Base-by-base conservation (phyloP, 805 yeast species). In the Cyberlindnera veronae region DNA sequence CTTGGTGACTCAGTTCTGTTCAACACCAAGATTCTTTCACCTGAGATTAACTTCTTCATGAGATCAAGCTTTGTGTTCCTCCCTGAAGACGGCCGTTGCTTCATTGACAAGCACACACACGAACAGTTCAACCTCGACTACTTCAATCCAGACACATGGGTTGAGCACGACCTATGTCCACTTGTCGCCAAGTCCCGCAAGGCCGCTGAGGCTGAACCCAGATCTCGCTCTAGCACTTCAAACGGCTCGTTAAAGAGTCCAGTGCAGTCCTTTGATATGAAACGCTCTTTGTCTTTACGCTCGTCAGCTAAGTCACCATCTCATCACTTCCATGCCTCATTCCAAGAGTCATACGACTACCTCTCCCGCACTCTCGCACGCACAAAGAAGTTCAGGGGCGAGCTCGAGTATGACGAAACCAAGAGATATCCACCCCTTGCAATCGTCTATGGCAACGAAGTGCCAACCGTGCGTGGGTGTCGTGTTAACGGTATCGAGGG, bases 1-100 rank as follows among this genome's bases (percentile, higher is more conserved):
- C 78, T 73, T 49, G 95, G 95, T 18, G 97, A 90, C 57, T 72
- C 81, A 29, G 88, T 90, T 5, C 61, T 88, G 45, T 69, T 86
- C 39, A 81, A 84, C 53, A 84, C 81, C 46, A 79, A 78, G 47
- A 75, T 89, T 26, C 64, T 90, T 36, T 82, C 95, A 3, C 79
- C 83, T 24, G 93, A 87, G 57, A 83, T 81, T 10, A 88, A 84
- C 53, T 90, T 90, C 60, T 77, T 86, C 68, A 87, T 89, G 95
- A 74, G 97, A 57, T 81, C 90, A 30, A 77, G 89, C 36, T 89
- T 77, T 62, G 71, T 77, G 26, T 89, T 90, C 58, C 61, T 90
- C 24, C 97, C 97, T 1, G 60, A 76, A 15, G 72, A 76, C 48
- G 95, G 95, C 9, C 69, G 79, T 22, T 79, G 88, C 36, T 90